Evolutionary conservation across 352 stramenopile species (phyloP).

Genomic region (Sclerospora graminicola): DNA sequence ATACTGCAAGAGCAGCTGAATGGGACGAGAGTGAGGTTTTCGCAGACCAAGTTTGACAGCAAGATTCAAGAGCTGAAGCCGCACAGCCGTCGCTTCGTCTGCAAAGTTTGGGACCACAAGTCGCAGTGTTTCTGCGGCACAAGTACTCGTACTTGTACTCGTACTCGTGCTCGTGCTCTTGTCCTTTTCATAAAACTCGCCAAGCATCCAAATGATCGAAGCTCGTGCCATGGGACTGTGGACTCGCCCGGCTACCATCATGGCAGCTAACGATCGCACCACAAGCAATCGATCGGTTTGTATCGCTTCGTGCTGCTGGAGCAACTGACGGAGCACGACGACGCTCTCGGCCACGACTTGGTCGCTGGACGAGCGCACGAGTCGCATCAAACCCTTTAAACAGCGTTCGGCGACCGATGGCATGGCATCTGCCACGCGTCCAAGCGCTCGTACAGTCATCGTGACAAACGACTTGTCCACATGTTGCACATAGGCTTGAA

Average conservation of each 20-base stretch:
- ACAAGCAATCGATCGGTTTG: slow-evolving; percentile 72
- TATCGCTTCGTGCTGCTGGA: slow-evolving; percentile 77
- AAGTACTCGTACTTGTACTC: too few relatives aligned
- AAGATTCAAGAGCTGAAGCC: slow-evolving; percentile 88
- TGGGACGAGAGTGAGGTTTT: slow-evolving; percentile 55
- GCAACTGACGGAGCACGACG: slow-evolving; percentile 91
- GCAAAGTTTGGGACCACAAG: slow-evolving; percentile 83
- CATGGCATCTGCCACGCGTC: slow-evolving; percentile 87
- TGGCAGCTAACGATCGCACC: slow-evolving; percentile 65
- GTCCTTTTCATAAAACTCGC: slow-evolving; percentile 77
- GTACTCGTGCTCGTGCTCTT: too few relatives aligned
- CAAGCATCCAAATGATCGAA: slow-evolving; percentile 90
- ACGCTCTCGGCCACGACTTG: slow-evolving; percentile 92
- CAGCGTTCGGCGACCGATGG: slow-evolving; percentile 85
- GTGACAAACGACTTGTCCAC: slow-evolving; percentile 93
- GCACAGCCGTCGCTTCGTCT: slow-evolving; percentile 82
- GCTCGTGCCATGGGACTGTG: slow-evolving; percentile 69
- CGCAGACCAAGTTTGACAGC: slow-evolving; percentile 83
- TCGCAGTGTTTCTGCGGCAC: slow-evolving; percentile 77
- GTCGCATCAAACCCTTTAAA: slow-evolving; percentile 80
- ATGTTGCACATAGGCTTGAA: slow-evolving; percentile 94
- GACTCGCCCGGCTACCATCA: slow-evolving; percentile 63
- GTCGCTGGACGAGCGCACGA: slow-evolving; percentile 78
- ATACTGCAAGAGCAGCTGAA: slow-evolving; percentile 81
- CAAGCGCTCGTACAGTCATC: slow-evolving; percentile 89